Conservation (phyloP, 2,329 filamentous ascomycete species). For the Scedosporium apiospermum region DNA sequence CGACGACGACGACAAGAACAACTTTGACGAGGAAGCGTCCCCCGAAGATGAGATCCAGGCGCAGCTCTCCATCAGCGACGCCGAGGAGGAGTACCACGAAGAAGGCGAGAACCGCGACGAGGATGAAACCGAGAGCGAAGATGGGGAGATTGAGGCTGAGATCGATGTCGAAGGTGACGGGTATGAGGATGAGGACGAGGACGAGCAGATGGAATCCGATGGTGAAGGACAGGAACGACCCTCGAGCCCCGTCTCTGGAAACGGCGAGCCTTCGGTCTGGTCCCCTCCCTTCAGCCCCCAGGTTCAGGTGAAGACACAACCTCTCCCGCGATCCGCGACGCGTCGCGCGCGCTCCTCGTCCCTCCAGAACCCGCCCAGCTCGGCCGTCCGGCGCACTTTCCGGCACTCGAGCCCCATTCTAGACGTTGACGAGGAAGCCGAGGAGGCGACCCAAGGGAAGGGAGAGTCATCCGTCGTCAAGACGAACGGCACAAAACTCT, state of each 20-base stretch:
- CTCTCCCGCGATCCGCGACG: background rate
- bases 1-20: background rate
- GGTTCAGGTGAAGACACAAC: background rate
- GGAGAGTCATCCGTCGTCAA: background rate
- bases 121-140: background rate
- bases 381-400: background rate
- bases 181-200: no score
- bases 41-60: background rate
- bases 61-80: background rate
- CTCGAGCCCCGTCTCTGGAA: background rate
- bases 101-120: background rate
- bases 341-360: background rate
- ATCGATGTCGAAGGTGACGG: background rate
- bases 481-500: background rate
- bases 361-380: background rate
- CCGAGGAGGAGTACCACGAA: background rate
- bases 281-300: conserved; percentile 1
- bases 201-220: no score
- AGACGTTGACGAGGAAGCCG: background rate
- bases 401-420: background rate
- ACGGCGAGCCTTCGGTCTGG: background rate
- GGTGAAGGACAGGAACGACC: background rate
- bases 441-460: background rate
- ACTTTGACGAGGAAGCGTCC: background rate
- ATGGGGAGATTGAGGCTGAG: background rate